Evolutionary conservation across 2,329 filamentous ascomycete species (phyloP).

Genomic region (Trichophyton schoenleinii): DNA sequence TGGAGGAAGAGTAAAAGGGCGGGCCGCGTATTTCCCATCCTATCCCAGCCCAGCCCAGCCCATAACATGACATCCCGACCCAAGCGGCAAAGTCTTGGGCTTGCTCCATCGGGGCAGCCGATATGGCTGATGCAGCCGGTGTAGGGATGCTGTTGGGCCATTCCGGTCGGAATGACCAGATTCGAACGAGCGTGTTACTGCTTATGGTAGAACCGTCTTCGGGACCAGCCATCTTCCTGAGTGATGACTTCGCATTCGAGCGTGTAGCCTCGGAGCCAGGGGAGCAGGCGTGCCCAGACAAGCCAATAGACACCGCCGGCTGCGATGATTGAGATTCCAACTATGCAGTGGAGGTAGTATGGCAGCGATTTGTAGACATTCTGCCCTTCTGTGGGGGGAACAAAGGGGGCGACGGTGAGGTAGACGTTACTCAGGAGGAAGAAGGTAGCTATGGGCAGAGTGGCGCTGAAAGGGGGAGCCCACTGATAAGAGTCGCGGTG

Average conservation of each 20-base stretch:
- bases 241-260: conserved; percentile 10
- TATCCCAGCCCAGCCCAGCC: too few relatives aligned
- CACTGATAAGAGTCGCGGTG: conserved; percentile 28
- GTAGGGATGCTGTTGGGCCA: background rate
- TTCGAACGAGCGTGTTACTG: background rate
- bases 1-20: too few relatives aligned
- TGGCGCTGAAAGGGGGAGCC: conserved; percentile 44
- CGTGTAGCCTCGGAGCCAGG: conserved; percentile 7
- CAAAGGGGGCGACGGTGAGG: conserved; percentile 47
- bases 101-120: background rate
- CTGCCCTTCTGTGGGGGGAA: conserved; percentile 33
- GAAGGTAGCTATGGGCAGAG: conserved; percentile 43
- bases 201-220: conserved; percentile 6
- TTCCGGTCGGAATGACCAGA: background rate
- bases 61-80: too few relatives aligned
- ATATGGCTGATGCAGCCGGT: too few relatives aligned
- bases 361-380: conserved; percentile 36
- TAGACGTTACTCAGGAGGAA: conserved; percentile 51
- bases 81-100: too few relatives aligned
- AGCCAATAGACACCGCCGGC: conserved; percentile 38
- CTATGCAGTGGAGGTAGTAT: conserved; percentile 38
- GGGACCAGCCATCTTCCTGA: conserved; percentile 11
- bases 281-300: conserved; percentile 11
- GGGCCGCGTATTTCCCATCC: too few relatives aligned
- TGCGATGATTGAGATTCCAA: conserved; percentile 35